phyloP scores from a whole-genome alignment of 2,329 filamentous ascomycete species.

The Talaromyces verruculosus region DNA sequence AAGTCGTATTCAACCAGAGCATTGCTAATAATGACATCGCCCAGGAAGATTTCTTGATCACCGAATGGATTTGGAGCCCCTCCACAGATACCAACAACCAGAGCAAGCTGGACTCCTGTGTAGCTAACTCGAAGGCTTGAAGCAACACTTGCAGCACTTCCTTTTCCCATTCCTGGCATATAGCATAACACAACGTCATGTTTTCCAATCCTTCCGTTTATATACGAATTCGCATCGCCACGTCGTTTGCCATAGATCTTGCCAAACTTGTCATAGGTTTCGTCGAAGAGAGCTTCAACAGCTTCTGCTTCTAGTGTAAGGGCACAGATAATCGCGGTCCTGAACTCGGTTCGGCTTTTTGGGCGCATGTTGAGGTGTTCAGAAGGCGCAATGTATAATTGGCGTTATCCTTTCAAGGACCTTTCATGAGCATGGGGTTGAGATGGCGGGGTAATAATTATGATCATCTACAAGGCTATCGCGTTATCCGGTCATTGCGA shows the following conservation, averaged over 20 bases:
- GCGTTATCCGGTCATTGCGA: background rate
- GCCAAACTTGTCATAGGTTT: background rate
- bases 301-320: slow-evolving; percentile 11
- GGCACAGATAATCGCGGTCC: background rate
- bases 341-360: background rate
- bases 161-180: slow-evolving; percentile 10
- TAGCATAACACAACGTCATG: slow-evolving; percentile 2
- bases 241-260: background rate
- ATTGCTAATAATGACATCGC: slow-evolving; percentile 14
- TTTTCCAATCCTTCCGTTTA: background rate
- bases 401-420: too few relatives aligned
- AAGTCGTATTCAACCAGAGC: slow-evolving; percentile 11
- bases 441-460: background rate
- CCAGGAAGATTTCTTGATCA: background rate
- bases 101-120: background rate
- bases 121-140: background rate
- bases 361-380: background rate
- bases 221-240: background rate
- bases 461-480: background rate
- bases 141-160: slow-evolving; percentile 2
- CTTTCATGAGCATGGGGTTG: background rate
- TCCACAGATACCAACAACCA: slow-evolving; percentile 14
- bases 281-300: background rate
- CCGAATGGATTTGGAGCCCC: background rate
- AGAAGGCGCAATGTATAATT: too few relatives aligned